Base-by-base conservation (phyloP, 345 rosid genomes). In the Lagerstroemia speciosa region DNA sequence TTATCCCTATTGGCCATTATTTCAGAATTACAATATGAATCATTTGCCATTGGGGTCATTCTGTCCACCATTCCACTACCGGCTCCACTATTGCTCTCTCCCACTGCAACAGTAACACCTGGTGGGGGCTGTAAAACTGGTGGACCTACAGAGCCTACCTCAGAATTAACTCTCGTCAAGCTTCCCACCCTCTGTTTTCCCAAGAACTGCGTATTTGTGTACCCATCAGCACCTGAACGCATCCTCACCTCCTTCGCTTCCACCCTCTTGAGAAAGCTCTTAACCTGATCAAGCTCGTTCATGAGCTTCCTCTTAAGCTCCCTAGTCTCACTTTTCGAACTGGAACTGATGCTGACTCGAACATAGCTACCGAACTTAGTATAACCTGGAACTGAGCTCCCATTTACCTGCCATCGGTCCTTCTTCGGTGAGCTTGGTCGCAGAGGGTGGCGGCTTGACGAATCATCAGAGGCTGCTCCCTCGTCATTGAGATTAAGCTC, bases 221-320 rank as follows among this genome's bases (percentile, higher is more conserved):
- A 61, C 24, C 69, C 53, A 66, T 58, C 75, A 24, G 62, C 73
- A 65, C 34, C 19, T 20, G 62, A 57, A 61, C 24, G 52, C 46
- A 64, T 71, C 53, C 36, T 58, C 48, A 31, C 45, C 68, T 79
- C 77, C 65, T 62, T 82, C 57, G 76, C 53, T 67, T 85, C 89
- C 76, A 88, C 72, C 53, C 65, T 78, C 79, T 70, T 81, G 65
- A 74, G 69, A 46, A 82, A 72, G 67, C 41, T 76, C 74, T 81
- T 78, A 67, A 85, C 86, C 74, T 75, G 84, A 71, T 85, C 81
- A 64, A 88, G 93, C 78, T 88, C 93, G 60, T 74, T 41, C 17
- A 71, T 76, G 60, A 88, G 69, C 71, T 83, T 88, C 71, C 88
- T 77, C 81, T 78, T 84, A 8, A 85, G 70, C 67, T 67, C 78